phyloP scores from a whole-genome alignment of 148 eudicot genomes.

The Polygonum maritimum region DNA sequence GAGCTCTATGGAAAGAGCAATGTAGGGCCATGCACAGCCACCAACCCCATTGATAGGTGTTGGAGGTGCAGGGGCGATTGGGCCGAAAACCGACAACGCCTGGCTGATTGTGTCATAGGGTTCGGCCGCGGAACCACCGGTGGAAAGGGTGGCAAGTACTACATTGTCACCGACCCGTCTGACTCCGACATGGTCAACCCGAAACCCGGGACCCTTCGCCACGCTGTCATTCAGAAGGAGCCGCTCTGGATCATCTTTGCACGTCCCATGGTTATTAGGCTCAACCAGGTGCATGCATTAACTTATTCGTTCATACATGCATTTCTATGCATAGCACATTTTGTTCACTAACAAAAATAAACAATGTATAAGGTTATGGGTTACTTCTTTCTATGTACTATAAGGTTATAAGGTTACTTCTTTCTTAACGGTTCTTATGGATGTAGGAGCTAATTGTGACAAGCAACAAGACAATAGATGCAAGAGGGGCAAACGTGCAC shows the following conservation, averaged over 20 bases:
- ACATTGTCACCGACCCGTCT: slow-evolving; percentile 42
- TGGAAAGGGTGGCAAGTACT: slow-evolving; percentile 36
- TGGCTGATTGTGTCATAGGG: slow-evolving; percentile 58
- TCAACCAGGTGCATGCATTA: slow-evolving; percentile 24
- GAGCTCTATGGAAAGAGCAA: slow-evolving; percentile 16
- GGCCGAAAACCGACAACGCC: slow-evolving; percentile 30
- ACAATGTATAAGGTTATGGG: no score
- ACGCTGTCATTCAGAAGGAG: slow-evolving; percentile 47
- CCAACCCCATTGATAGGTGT: slow-evolving; percentile 57
- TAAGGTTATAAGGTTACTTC: no score
- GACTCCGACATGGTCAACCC: slow-evolving; percentile 55
- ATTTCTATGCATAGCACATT: not conserved
- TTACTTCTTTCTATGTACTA: no score
- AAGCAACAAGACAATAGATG: slow-evolving; percentile 66
- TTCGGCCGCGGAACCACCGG: slow-evolving; percentile 50
- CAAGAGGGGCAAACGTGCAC: slow-evolving; percentile 43
- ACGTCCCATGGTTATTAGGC: slow-evolving; percentile 40
- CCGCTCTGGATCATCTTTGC: slow-evolving; percentile 66
- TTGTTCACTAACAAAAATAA: no score
- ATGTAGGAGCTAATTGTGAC: slow-evolving; percentile 35
- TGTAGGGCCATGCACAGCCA: slow-evolving; percentile 23
- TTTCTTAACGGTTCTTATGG: not conserved
- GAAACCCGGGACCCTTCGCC: slow-evolving; percentile 53
- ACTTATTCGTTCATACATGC: not conserved
- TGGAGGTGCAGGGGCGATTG: slow-evolving; percentile 52